Evolutionary conservation across 2,329 filamentous ascomycete genomes (phyloP).

Genomic region (Exophiala sp.): DNA sequence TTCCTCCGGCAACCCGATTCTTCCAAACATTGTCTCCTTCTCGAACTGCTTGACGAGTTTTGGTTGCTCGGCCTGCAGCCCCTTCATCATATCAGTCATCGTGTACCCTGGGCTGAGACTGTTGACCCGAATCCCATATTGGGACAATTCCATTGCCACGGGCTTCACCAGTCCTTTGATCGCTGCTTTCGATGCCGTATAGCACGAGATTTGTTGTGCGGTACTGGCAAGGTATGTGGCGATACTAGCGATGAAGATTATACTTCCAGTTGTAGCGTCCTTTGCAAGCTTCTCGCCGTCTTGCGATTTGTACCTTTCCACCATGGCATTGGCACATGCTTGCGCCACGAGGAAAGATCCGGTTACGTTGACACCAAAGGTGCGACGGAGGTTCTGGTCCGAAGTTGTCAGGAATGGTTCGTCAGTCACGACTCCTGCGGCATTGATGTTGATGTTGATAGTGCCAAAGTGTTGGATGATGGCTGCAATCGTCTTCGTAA

Average conservation of each 20-base stretch:
- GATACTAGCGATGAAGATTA: constrained; percentile 37
- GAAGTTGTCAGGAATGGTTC: constrained; percentile 27
- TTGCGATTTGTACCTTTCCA: constrained; percentile 13
- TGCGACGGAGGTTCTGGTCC: constrained; percentile 35
- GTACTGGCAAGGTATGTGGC: constrained; percentile 34
- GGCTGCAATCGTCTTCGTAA: constrained; percentile 8
- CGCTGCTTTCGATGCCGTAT: constrained; percentile 71
- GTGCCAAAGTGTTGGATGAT: constrained; percentile 8
- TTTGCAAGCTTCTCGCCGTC: constrained; percentile 14
- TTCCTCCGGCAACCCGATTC: constrained; percentile 27
- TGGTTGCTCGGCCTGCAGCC: constrained; percentile 22
- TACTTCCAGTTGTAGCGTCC: constrained; percentile 18
- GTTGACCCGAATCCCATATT: constrained; percentile 33
- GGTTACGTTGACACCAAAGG: constrained; percentile 29
- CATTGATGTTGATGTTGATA: constrained; percentile 26
- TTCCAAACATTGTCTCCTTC: constrained; percentile 27
- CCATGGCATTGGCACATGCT: constrained; percentile 30
- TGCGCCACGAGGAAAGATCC: constrained; percentile 31
- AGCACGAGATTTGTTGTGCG: constrained; percentile 40
- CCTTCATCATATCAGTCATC: constrained; percentile 30
- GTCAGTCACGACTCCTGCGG: constrained; percentile 31
- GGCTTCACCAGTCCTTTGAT: constrained; percentile 72
- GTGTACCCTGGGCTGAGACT: constrained; percentile 32
- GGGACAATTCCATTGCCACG: constrained; percentile 51
- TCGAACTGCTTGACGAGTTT: constrained; percentile 26